Base-by-base conservation (phyloP, 305 asterid species). In the Ilex paraguariensis region DNA sequence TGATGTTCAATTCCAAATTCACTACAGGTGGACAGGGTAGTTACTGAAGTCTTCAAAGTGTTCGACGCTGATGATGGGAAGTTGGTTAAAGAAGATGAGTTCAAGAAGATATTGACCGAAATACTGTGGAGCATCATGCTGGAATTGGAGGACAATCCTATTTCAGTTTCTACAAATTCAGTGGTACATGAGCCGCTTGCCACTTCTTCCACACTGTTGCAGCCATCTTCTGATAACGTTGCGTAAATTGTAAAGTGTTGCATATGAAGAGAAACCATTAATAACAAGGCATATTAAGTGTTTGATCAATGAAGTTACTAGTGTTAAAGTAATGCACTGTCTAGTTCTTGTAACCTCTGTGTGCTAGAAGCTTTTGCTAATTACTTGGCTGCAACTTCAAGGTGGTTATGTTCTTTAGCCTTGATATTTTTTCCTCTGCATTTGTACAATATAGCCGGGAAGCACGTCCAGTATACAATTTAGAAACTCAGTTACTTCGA, bases 141-240 rank as follows among this genome's bases (percentile, higher is more conserved):
- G 77, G 94, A 85, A 61, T 62, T 93, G 65, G 91, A 90, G 77
- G 95, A 95, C 45, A 80, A 72, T 63, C 89, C 95, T 0, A 69
- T 93, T 32, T 86, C 88, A 4, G 90, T 93, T 21, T 86, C 91
- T 15, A 66, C 87, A 8, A 87, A 93, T 73, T 82, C 95, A 0
- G 88, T 90, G 9, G 95, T 93, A 42, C 96, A 86, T 36, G 97
- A 86, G 81, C 95, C 87, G 6, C 70, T 80, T 51, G 78, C 84
- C 30, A 78, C 97, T 45, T 76, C 94, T 5, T 78, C 87, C 52
- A 60, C 87, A 16, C 83, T 81, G 42, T 71, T 81, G 53, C 87
- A 74, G 75, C 76, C 86, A 13, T 54, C 56, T 52, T 10, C 56
- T 7, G 11, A 49, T 45, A 45, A 45, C 11, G 50, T 13, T 1